Base-by-base conservation (phyloP, 2,329 filamentous ascomycete genomes). In the Stemphylium lycopersici region DNA sequence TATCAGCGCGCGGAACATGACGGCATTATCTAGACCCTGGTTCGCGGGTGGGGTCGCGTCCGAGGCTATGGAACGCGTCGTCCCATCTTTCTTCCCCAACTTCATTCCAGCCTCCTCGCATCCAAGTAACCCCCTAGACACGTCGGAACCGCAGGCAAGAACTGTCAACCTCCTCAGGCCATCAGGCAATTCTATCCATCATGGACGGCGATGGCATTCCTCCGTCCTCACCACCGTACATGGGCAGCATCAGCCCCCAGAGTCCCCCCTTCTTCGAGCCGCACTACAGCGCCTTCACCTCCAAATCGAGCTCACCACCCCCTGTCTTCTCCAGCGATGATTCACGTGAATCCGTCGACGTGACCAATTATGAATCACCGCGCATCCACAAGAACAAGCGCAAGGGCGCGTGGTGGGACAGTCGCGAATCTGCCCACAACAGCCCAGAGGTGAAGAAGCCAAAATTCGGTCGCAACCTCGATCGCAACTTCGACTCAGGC, bases 241-340 rank as follows among this genome's bases (percentile, higher is more conserved):
- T 61, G 57, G 61, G 56, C 61, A 58, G 40, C 43, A 57, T 39
- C 44, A 61, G 11, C 61, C 50, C 61, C 11, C 64, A 62, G 7
- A 63, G 59, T 43, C 71, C 70, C 10, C 68, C 70, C 2, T 68
- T 69, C 37, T 64, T 69, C 34, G 56, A 63, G 46, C 59, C 56
- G 18, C 53, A 49, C 24, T 43, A 61, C 45, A 45, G 40, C 48
- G 48, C 50, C n/a, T 59, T 58, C 16, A 66, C 66, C 12, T 63
- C 63, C n/a, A 69, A 70, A 11, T 73, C 71, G 6, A 73, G 69
- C 52, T 68, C 65, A 4, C 66, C 69, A 12, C 67, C 69, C 8
- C 67, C 71, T 1, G 51, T 73, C 0, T 74, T 74, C 55, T 74
- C 72, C 15, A 72, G 68, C 32, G 69, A 73, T 33, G 70, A 68